A percentile compares a stretch with the other conserved stretches of the same genome.
Conservation (phyloP, 1,284 basidiomycete genomes). For the Schizophyllum commune region DNA sequence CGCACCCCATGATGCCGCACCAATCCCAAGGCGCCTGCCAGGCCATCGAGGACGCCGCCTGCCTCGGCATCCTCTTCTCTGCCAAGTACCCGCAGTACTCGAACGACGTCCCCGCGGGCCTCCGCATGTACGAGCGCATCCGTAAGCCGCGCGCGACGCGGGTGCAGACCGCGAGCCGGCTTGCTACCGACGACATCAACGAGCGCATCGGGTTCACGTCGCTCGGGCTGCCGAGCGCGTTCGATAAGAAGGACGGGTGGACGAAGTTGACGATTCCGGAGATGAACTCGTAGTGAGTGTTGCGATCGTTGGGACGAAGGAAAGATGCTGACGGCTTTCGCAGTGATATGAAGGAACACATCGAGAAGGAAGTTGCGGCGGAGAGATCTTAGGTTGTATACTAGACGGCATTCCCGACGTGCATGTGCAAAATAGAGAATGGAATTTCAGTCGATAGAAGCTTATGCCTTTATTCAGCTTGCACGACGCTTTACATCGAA, state of each 20-base stretch:
- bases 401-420: neutral
- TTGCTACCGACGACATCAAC: constrained; percentile 25
- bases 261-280: neutral
- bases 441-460: neutral
- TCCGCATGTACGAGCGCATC: constrained; percentile 23
- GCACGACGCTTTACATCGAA: neutral
- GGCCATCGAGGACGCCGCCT: constrained; percentile 28
- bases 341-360: neutral
- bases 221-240: constrained; percentile 19
- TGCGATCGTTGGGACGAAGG: neutral
- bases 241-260: neutral
- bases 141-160: constrained; percentile 25
- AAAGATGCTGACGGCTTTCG: neutral
- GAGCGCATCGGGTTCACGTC: constrained; percentile 27
- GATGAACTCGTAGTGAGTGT: neutral
- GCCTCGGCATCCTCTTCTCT: constrained; percentile 27
- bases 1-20: constrained; percentile 21
- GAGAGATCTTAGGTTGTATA: neutral
- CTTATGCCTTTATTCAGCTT: too few relatives aligned
- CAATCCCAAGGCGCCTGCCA: constrained; percentile 27
- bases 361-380: neutral
- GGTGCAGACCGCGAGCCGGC: constrained; percentile 21
- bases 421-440: neutral
- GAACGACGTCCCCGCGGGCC: constrained; percentile 18
- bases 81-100: constrained; percentile 19